Conservation (phyloP, 257 asterid species). For the Solanum sparsipilum region DNA sequence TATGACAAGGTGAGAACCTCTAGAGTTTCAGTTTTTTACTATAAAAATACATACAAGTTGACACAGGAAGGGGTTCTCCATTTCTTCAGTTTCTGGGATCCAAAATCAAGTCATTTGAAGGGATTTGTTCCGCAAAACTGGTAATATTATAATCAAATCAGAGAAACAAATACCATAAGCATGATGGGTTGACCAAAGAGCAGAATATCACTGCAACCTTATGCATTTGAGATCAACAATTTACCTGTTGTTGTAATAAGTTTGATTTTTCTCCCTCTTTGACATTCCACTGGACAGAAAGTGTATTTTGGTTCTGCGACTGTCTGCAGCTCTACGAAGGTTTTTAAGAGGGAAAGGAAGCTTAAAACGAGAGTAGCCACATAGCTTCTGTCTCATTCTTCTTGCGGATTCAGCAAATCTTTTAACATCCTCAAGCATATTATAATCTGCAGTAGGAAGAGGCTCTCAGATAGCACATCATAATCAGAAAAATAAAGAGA, state of each 20-base stretch:
- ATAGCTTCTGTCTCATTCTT: conserved; percentile 47
- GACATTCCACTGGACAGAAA: conserved; percentile 70
- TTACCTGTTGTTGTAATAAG: conserved; percentile 48
- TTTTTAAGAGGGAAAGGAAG: conserved; percentile 47
- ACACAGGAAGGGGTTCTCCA: neutral
- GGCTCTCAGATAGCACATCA: neutral
- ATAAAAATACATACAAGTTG: neutral
- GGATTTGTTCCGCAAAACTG: neutral
- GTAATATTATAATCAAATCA: neutral
- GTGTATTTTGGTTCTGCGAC: conserved; percentile 42
- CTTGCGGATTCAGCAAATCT: conserved; percentile 78
- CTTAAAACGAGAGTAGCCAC: conserved; percentile 33
- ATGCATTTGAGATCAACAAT: neutral
- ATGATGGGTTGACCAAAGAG: neutral
- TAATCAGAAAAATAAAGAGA: neutral
- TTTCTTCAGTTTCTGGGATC: neutral
- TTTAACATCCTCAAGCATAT: conserved; percentile 87
- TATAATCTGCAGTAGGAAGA: conserved; percentile 39
- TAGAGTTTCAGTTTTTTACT: neutral
- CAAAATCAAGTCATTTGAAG: neutral
- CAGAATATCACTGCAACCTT: neutral
- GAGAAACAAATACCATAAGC: neutral
- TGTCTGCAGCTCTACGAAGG: conserved; percentile 58
- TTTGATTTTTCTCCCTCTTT: conserved; percentile 50
- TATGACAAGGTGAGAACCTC: neutral